phyloP scores from a whole-genome alignment of 352 stramenopile genomes.

The Phytophthora podocarpi region DNA sequence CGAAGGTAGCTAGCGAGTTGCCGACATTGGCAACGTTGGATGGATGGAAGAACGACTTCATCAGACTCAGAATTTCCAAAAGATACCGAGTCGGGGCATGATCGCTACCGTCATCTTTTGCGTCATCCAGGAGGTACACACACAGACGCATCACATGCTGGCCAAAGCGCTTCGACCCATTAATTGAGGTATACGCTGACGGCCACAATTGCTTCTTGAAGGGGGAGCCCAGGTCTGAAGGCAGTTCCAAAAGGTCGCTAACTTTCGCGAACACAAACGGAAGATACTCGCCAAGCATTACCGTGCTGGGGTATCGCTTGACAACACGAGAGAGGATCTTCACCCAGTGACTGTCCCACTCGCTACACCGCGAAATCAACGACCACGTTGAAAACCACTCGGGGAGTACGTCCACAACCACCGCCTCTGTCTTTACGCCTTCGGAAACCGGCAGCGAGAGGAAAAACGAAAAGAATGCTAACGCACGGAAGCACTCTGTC shows the following conservation, averaged over 20 bases:
- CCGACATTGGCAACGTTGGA: constrained; percentile 70
- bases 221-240: constrained; percentile 65
- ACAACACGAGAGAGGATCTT: constrained; percentile 67
- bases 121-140: constrained; percentile 52
- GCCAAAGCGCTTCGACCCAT: constrained; percentile 63
- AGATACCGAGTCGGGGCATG: constrained; percentile 49
- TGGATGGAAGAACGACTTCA: constrained; percentile 78
- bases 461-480: constrained; percentile 70
- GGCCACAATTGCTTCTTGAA: constrained; percentile 72
- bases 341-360: constrained; percentile 82
- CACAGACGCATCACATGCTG: constrained; percentile 61
- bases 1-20: constrained; percentile 52
- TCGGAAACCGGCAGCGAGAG: constrained; percentile 28
- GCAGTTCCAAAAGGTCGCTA: constrained; percentile 60
- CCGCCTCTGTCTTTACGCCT: constrained; percentile 8
- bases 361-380: constrained; percentile 49
- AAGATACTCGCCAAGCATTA: constrained; percentile 39
- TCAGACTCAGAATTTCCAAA: constrained; percentile 56
- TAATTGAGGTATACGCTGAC: constrained; percentile 48
- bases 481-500: constrained; percentile 61
- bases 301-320: constrained; percentile 49
- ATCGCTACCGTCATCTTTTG: constrained; percentile 10
- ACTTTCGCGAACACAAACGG: constrained; percentile 76
- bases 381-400: constrained; percentile 68
- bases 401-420: constrained; percentile 37